These are phyloP conservation scores for Glycine latifolia DNA, from an alignment of 306 rosid species.

Conservation along the genomic window DNA sequence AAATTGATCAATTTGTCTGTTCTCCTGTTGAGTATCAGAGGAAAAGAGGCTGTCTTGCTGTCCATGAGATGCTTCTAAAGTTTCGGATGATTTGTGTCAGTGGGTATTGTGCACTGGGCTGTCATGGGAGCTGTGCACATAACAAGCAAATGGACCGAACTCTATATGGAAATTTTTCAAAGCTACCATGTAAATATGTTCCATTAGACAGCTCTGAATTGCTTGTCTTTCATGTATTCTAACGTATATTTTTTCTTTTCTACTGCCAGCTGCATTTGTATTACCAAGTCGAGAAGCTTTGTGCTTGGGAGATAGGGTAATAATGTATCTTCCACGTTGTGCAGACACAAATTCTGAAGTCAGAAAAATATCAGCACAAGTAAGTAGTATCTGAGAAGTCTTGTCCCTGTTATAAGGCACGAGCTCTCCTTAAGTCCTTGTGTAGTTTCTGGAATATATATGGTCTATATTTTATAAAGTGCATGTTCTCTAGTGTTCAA, in stretches of 20 bases:
- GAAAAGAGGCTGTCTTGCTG: slow-evolving; percentile 95
- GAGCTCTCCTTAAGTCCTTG: background rate
- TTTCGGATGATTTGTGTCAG: slow-evolving; percentile 83
- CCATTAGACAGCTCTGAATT: slow-evolving; percentile 30
- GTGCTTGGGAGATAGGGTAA: slow-evolving; percentile 88
- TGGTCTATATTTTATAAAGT: slow-evolving; percentile 4
- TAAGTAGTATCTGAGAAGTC: slow-evolving; percentile 42
- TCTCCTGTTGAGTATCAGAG: slow-evolving; percentile 89
- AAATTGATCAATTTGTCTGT: slow-evolving; percentile 88
- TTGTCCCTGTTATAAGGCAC: no score
- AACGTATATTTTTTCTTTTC: slow-evolving; percentile 25
- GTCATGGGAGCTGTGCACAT: slow-evolving; percentile 88
- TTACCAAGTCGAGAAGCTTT: slow-evolving; percentile 95
- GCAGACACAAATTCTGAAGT: slow-evolving; percentile 93
- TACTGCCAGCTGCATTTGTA: slow-evolving; percentile 78
- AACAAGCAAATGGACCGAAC: slow-evolving; percentile 80
- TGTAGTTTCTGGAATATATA: slow-evolving; percentile 13
- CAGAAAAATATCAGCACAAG: slow-evolving; percentile 92
- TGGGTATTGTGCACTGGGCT: slow-evolving; percentile 86
- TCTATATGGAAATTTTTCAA: slow-evolving; percentile 75
- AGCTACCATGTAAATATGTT: slow-evolving; percentile 81
- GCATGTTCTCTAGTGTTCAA: slow-evolving; percentile 35
- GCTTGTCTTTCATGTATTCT: slow-evolving; percentile 17
- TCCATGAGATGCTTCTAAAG: slow-evolving; percentile 93
- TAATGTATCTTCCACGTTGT: slow-evolving; percentile 94